Evolutionary conservation across 2,329 filamentous ascomycete species (phyloP), one percentile per base, ranked within the genome.

Genomic region (Pseudopyricularia cyperi): DNA sequence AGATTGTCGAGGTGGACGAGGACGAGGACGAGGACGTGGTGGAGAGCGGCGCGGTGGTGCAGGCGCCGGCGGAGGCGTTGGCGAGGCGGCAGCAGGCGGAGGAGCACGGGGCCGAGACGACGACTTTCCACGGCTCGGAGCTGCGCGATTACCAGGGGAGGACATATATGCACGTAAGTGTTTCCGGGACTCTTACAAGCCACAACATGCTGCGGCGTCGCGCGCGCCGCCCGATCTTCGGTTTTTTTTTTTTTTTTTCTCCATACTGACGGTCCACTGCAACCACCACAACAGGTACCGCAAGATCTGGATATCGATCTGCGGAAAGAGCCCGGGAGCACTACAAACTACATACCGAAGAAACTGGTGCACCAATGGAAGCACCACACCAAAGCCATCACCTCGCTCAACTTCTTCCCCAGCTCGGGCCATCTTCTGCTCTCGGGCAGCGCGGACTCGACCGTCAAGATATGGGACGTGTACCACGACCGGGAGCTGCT

Each of bases 271-370:
- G n/a, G n/a, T n/a, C n/a, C n/a, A n/a, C n/a, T n/a, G n/a, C n/a
- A n/a, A n/a, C n/a, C n/a, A n/a, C n/a, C n/a, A n/a, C n/a, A n/a
- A 91, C 93, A 98, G 68, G 77, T 97, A 46, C 93, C 93, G 3
- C 89, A 89, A 65, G 90, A 95, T 65, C 71, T 95, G 68, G 87
- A 89, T 62, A 74, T 95, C 64, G 87, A 95, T 64, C 73, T 98
- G 60, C 79, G 76, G 57, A 94, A 93, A 68, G 89, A 94, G 55
- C 66, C 75, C 46, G 87, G 87, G 60, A 89, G 83, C 62, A 68
- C 80, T 63, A 90, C 90, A 63, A 97, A 95, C 66, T 98, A 82
- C 64, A 88, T 94, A 53, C 93, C 93, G 35, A 97, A 95, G 75
- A 97, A 95, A 71, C 76, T 93, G 60, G 76, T 97, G 47, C 85